phyloP scores from a whole-genome alignment of 2,329 filamentous ascomycete species.

The Talaromyces piceae region DNA sequence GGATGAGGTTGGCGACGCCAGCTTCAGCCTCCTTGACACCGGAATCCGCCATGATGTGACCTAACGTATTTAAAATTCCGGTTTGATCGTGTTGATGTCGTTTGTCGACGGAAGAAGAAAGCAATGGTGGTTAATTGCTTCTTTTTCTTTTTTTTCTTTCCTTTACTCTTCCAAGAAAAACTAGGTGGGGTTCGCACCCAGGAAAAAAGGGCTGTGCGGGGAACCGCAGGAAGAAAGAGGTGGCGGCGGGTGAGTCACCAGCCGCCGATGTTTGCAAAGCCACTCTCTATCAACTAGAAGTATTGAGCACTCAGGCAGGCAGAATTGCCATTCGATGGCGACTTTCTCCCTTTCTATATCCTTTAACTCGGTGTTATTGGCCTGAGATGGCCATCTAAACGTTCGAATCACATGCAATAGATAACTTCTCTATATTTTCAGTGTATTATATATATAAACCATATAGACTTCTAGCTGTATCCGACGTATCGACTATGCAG shows the following conservation, averaged over 20 bases:
- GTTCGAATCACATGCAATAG: no score
- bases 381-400: no score
- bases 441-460: background rate
- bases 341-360: no score
- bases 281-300: background rate
- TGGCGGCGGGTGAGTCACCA: constrained; percentile 6
- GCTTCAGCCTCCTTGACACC: constrained; percentile 40
- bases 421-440: background rate
- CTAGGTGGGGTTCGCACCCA: constrained; percentile 1
- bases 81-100: background rate
- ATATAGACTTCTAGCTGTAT: background rate
- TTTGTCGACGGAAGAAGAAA: background rate
- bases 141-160: background rate
- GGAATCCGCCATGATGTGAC: constrained; percentile 31
- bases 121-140: background rate
- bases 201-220: constrained; percentile 11
- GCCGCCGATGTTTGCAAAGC: constrained; percentile 7
- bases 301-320: no score
- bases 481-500: background rate
- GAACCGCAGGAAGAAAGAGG: background rate
- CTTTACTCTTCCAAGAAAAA: no score
- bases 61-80: background rate
- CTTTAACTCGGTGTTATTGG: no score
- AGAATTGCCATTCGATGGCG: no score
- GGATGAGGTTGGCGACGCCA: constrained; percentile 62